phyloP scores from a whole-genome alignment of 177 flowering plant species.

The Telopea speciosissima region DNA sequence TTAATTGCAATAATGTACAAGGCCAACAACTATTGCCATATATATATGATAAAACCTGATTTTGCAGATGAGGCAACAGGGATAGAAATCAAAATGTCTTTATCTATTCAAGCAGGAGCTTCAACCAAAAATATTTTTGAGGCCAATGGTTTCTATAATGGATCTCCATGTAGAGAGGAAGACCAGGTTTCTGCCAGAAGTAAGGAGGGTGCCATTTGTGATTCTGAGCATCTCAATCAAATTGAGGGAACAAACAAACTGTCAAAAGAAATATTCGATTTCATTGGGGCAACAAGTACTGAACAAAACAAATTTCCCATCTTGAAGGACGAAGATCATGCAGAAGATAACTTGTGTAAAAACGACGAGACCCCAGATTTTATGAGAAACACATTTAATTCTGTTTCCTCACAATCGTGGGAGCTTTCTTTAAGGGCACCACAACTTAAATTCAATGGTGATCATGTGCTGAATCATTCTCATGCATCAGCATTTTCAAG shows the following conservation, averaged over 20 bases:
- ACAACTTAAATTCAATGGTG: constrained; percentile 9
- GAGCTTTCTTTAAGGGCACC: constrained; percentile 38
- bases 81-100: constrained; percentile 14
- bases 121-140: constrained; percentile 14
- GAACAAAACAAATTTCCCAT: constrained; percentile 5
- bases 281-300: constrained; percentile 28
- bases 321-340: constrained; percentile 5
- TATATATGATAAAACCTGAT: background rate
- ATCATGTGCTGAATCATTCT: constrained; percentile 35
- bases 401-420: constrained; percentile 22
- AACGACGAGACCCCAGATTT: constrained; percentile 2
- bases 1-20: constrained; percentile 2
- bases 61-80: constrained; percentile 19
- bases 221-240: constrained; percentile 12
- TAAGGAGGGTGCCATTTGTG: constrained; percentile 6
- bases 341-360: constrained; percentile 5
- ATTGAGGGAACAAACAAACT: constrained; percentile 16
- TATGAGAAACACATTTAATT: constrained; percentile 11
- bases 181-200: constrained; percentile 2
- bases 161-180: constrained; percentile 10
- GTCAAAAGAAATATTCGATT: constrained; percentile 25
- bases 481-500: constrained; percentile 47
- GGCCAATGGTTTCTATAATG: constrained; percentile 9
- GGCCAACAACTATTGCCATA: background rate
- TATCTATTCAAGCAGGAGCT: constrained; percentile 12